These are phyloP conservation scores for Epithemia pelagica DNA, from an alignment of 108 stramenopile species.

Conservation along the genomic window DNA sequence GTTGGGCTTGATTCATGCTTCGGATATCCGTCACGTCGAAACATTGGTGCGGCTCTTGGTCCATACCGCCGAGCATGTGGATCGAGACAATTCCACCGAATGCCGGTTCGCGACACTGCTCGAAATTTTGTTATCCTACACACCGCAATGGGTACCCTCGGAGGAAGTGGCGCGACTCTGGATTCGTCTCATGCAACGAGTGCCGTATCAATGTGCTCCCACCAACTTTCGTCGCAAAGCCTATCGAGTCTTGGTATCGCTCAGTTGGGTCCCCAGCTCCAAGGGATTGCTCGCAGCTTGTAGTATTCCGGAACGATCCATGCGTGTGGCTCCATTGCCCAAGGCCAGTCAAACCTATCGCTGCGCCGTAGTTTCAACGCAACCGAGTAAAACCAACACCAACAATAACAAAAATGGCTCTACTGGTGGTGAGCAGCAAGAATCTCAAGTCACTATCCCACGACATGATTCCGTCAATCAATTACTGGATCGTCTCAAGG, in stretches of 20 bases:
- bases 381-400: conserved; percentile 1
- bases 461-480: conserved; percentile 28
- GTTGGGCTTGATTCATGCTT: not conserved
- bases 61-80: conserved; percentile 20
- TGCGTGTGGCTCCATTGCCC: not conserved
- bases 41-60: conserved; percentile 23
- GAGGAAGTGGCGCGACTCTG: conserved; percentile 10
- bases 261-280: conserved; percentile 24
- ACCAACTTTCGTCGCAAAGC: conserved; percentile 27
- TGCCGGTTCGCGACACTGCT: conserved; percentile 29
- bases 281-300: conserved; percentile 21
- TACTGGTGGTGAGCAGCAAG: not conserved
- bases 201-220: conserved; percentile 11
- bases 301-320: conserved; percentile 9
- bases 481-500: conserved; percentile 23
- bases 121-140: conserved; percentile 27
- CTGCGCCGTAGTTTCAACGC: not conserved
- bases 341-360: conserved; percentile 4
- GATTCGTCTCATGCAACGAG: conserved; percentile 12
- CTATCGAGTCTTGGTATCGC: conserved; percentile 29
- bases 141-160: conserved; percentile 14
- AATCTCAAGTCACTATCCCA: conserved; percentile 4
- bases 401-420: not conserved
- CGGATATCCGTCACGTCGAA: conserved; percentile 5
- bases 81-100: conserved; percentile 20